These are phyloP conservation scores for Solanum paucissectum DNA, from an alignment of 257 asterid species.

Conservation along the genomic window DNA sequence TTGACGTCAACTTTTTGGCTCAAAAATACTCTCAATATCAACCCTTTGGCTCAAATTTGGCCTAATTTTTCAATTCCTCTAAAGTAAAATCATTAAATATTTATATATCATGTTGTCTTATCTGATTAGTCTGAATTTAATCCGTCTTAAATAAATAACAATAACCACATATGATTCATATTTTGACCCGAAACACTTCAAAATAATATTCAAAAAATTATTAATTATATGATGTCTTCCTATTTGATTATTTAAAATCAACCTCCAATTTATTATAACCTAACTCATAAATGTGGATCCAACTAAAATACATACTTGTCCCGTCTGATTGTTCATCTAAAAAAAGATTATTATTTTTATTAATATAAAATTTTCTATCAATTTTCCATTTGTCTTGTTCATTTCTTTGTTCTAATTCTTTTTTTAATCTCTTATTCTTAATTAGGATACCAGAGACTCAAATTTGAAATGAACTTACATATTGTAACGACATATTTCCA, in stretches of 20 bases:
- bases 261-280: background rate
- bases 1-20: background rate
- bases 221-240: background rate
- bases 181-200: background rate
- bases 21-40: background rate
- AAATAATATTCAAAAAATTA: no score
- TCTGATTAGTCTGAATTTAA: background rate
- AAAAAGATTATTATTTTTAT: background rate
- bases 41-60: background rate
- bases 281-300: background rate
- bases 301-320: background rate
- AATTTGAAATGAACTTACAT: no score
- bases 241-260: no score
- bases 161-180: background rate
- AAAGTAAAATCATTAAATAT: no score
- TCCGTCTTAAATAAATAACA: background rate
- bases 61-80: background rate
- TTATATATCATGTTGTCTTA: background rate
- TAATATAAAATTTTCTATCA: no score
- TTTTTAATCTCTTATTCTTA: background rate
- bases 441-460: background rate
- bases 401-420: no score
- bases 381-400: no score
- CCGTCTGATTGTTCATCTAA: background rate
- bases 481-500: no score